A percentile compares a stretch with the other conserved stretches of the same genome.
Evolutionary conservation across 805 yeast species (phyloP).

Genomic region (Saccharomycopsis fodiens): DNA sequence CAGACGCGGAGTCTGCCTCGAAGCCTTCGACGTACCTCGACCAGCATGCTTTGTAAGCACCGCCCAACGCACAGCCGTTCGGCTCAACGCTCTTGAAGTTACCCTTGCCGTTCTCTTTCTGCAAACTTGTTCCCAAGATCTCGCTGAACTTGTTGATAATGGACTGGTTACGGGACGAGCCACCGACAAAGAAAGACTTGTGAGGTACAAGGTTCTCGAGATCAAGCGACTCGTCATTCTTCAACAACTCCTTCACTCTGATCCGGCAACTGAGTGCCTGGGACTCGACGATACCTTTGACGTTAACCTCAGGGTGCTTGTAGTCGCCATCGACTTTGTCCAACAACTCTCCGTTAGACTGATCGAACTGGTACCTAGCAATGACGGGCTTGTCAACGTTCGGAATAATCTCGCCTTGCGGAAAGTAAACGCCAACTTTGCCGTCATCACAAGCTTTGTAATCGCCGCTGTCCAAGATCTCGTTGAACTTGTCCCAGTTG

Average conservation of each 20-base stretch:
- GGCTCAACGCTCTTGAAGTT: conserved; percentile 67
- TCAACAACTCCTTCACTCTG: conserved; percentile 71
- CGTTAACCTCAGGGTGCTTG: conserved; percentile 58
- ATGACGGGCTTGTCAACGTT: conserved; percentile 38
- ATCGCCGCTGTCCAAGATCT: conserved; percentile 33
- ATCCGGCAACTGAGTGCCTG: conserved; percentile 82
- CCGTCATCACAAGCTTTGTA: conserved; percentile 27
- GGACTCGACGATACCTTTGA: conserved; percentile 69
- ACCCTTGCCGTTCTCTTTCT: conserved; percentile 30
- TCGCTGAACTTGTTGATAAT: conserved; percentile 64
- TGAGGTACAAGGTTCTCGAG: conserved; percentile 43
- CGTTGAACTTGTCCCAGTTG: conserved; percentile 58
- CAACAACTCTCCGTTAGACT: conserved; percentile 24
- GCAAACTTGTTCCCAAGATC: conserved; percentile 47
- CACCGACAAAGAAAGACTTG: conserved; percentile 78
- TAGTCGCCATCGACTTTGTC: conserved; percentile 27
- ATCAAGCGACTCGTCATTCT: conserved; percentile 23
- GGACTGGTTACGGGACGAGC: conserved; percentile 66
- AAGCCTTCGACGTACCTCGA: conserved; percentile 32
- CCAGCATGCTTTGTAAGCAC: conserved; percentile 83
- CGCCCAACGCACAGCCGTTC: conserved; percentile 90
- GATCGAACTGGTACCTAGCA: conserved; percentile 46
- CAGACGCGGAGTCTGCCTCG: conserved; percentile 18
- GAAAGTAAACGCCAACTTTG: conserved; percentile 74
- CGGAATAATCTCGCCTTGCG: conserved; percentile 88